Evolutionary conservation across 1,284 basidiomycete genomes (phyloP).

Genomic region (Agroathelia rolfsii): DNA sequence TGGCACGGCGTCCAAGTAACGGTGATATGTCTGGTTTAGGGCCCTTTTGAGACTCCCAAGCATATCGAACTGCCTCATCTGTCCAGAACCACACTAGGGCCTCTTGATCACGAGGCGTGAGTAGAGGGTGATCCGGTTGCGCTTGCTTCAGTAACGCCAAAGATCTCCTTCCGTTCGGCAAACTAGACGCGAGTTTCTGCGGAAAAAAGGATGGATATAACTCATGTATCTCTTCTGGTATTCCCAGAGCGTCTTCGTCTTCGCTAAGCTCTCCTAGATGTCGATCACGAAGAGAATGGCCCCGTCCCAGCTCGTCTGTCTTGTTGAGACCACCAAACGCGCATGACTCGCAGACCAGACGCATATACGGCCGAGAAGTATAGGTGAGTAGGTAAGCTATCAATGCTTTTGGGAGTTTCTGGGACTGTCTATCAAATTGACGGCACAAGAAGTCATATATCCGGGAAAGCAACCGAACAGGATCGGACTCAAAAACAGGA

Average conservation of each 20-base stretch:
- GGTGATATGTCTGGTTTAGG: too few relatives aligned
- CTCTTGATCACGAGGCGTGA: slow-evolving; percentile 24
- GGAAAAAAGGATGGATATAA: slow-evolving; percentile 54
- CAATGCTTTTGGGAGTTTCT: slow-evolving; percentile 33
- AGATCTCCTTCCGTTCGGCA: slow-evolving; percentile 57
- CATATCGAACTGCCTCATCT: slow-evolving; percentile 33
- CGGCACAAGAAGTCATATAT: slow-evolving; percentile 40
- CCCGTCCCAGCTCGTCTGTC: slow-evolving; percentile 11
- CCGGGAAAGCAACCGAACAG: slow-evolving; percentile 42
- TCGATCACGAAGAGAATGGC: slow-evolving; percentile 12
- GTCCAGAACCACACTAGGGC: slow-evolving; percentile 63
- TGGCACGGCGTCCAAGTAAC: neutral
- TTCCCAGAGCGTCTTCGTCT: slow-evolving; percentile 25
- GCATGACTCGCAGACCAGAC: slow-evolving; percentile 41
- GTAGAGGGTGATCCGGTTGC: slow-evolving; percentile 45
- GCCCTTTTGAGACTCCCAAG: too few relatives aligned
- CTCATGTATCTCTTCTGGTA: slow-evolving; percentile 22
- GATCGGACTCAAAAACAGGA: slow-evolving; percentile 27
- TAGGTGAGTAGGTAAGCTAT: slow-evolving; percentile 55
- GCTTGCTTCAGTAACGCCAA: slow-evolving; percentile 52
- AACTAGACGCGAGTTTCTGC: slow-evolving; percentile 31
- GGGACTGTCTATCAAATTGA: slow-evolving; percentile 43
- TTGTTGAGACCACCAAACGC: slow-evolving; percentile 35
- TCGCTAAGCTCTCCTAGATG: slow-evolving; percentile 23
- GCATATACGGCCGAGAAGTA: slow-evolving; percentile 52